Evolutionary conservation across 768 basidiomycete genomes (phyloP).

Genomic region (Boletus eberwhitei): DNA sequence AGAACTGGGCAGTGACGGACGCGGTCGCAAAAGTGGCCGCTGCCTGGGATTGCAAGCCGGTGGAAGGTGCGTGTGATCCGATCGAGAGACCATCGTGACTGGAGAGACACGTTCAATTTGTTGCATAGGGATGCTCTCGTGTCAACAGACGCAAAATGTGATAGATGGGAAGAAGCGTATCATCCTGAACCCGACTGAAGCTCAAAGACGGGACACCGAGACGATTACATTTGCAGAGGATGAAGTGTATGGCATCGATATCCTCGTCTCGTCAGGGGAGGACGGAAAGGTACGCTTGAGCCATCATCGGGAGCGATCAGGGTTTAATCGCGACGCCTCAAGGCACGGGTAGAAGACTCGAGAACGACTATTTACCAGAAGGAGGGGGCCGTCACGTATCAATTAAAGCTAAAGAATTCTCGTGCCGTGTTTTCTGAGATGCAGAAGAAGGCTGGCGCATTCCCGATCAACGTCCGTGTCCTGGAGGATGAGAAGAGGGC

Average conservation of each 20-base stretch:
- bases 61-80: constrained; percentile 67
- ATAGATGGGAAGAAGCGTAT: constrained; percentile 97
- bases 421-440: constrained; percentile 96
- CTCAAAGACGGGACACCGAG: constrained; percentile 84
- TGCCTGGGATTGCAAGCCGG: constrained; percentile 83
- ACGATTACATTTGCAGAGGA: constrained; percentile 83
- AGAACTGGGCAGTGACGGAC: constrained; percentile 94
- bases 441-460: constrained; percentile 95
- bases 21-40: constrained; percentile 69
- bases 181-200: constrained; percentile 83
- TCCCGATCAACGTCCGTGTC: constrained; percentile 94
- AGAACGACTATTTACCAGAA: constrained; percentile 93
- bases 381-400: constrained; percentile 82
- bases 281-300: constrained; percentile 74
- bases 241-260: constrained; percentile 94
- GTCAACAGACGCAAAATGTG: constrained; percentile 90
- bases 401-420: constrained; percentile 97
- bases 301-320: not conserved
- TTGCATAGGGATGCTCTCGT: constrained; percentile 81
- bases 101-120: not conserved
- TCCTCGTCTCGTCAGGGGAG: constrained; percentile 81
- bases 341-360: constrained; percentile 89
- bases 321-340: constrained; percentile 1
- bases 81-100: not conserved
- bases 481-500: constrained; percentile 96